These are phyloP conservation scores for Mortierella sp. DNA, from an alignment of 371 early-diverging fungal genomes.

Conservation along the genomic window DNA sequence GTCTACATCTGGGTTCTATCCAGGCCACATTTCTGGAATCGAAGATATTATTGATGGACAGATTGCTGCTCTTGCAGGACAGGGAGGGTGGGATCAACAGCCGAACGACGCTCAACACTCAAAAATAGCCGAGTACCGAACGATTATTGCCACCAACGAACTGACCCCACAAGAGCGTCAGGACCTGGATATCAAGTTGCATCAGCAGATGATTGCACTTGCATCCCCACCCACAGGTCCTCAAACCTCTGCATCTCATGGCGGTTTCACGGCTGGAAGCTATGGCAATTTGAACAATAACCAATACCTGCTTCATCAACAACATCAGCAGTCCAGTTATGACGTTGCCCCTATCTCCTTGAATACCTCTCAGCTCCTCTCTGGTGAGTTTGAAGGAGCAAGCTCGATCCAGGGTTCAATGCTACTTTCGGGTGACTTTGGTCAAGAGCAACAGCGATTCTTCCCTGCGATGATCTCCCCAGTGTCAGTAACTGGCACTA, in stretches of 20 bases:
- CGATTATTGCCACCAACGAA: not conserved
- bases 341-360: conserved; percentile 5
- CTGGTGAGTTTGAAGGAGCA: conserved; percentile 25
- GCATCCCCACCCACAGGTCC: not conserved
- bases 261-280: not conserved
- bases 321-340: conserved; percentile 12
- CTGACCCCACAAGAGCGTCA: conserved; percentile 20
- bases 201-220: conserved; percentile 21
- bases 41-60: not conserved
- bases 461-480: conserved; percentile 2
- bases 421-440: conserved; percentile 14
- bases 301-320: conserved; percentile 11
- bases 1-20: not conserved
- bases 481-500: conserved; percentile 1
- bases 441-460: conserved; percentile 19
- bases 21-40: not conserved
- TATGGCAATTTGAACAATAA: not conserved
- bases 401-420: not conserved
- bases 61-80: not conserved
- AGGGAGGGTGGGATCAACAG: conserved; percentile 9
- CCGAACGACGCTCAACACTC: conserved; percentile 33
- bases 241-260: not conserved
- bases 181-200: conserved; percentile 13
- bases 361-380: conserved; percentile 21
- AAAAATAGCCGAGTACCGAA: conserved; percentile 16